phyloP scores from a whole-genome alignment of 768 basidiomycete species.

The Pisolithus microcarpus region DNA sequence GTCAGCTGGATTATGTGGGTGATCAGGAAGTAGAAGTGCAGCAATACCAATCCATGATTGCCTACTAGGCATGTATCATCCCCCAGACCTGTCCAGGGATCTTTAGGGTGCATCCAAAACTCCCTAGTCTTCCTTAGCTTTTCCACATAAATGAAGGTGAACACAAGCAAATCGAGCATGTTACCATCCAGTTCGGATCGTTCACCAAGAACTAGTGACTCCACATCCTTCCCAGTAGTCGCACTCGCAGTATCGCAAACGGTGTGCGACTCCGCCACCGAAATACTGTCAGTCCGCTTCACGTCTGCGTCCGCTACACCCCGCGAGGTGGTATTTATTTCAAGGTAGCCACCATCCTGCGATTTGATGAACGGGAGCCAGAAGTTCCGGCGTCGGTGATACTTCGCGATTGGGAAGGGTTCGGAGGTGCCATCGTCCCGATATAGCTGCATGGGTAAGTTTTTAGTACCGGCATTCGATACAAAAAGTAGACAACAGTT shows the following conservation, averaged over 20 bases:
- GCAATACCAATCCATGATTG: not conserved
- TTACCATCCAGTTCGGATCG: not conserved
- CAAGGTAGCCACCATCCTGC: not conserved
- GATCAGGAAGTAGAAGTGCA: too few species aligned
- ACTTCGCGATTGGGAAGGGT: not conserved
- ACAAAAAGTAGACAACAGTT: too few species aligned
- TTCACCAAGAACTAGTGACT: not conserved
- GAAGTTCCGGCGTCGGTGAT: not conserved
- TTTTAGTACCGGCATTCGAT: not conserved
- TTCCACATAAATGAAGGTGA: conserved; percentile 24
- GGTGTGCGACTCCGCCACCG: not conserved
- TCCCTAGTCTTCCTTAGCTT: conserved; percentile 20
- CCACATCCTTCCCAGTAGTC: not conserved
- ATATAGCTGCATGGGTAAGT: not conserved
- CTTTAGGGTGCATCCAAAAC: conserved; percentile 3
- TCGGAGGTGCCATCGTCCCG: not conserved
- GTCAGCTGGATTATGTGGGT: too few species aligned
- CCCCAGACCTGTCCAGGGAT: not conserved
- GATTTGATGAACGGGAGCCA: not conserved
- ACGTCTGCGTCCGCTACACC: not conserved
- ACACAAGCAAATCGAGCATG: conserved; percentile 23
- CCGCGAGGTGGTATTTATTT: not conserved
- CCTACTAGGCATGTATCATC: not conserved
- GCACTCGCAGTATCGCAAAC: not conserved
- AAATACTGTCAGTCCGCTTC: not conserved